A percentile compares a stretch with the other conserved stretches of the same genome.
Evolutionary conservation across 129 eudicot species (phyloP).

Genomic region (Pseudognaphalium luteoalbum): DNA sequence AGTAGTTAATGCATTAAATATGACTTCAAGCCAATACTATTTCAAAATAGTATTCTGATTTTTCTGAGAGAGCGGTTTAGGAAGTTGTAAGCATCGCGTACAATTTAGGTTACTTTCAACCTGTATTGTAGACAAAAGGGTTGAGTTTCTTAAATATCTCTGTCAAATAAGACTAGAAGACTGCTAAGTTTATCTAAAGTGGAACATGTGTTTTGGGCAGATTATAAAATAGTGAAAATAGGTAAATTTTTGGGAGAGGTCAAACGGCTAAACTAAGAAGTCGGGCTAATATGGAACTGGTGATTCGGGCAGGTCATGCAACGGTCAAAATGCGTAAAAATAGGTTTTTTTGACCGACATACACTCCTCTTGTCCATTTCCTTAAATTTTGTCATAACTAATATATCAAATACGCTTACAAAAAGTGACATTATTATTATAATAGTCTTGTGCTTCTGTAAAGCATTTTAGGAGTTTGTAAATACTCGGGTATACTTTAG

Average conservation of each 20-base stretch:
- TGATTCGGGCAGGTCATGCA: background rate
- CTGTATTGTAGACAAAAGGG: background rate
- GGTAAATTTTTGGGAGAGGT: background rate
- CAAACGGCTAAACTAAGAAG: background rate
- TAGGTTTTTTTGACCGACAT: background rate
- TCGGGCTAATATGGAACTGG: background rate
- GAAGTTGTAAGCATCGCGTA: background rate
- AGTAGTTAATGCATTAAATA: background rate
- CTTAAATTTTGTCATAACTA: background rate
- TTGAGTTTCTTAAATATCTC: background rate
- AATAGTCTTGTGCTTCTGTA: no score
- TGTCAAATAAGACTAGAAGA: background rate
- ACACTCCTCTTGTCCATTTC: background rate
- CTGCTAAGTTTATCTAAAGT: background rate
- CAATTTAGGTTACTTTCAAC: background rate
- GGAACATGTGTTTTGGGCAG: background rate
- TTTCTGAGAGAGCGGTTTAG: background rate
- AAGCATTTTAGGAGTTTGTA: background rate
- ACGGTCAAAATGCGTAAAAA: background rate
- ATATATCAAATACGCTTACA: background rate
- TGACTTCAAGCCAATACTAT: background rate
- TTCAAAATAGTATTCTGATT: background rate
- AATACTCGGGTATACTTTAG: background rate
- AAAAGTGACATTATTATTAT: background rate
- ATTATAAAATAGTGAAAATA: background rate